Conservation (phyloP, 169 alveolate genomes). For the Eimeria sp. region DNA sequence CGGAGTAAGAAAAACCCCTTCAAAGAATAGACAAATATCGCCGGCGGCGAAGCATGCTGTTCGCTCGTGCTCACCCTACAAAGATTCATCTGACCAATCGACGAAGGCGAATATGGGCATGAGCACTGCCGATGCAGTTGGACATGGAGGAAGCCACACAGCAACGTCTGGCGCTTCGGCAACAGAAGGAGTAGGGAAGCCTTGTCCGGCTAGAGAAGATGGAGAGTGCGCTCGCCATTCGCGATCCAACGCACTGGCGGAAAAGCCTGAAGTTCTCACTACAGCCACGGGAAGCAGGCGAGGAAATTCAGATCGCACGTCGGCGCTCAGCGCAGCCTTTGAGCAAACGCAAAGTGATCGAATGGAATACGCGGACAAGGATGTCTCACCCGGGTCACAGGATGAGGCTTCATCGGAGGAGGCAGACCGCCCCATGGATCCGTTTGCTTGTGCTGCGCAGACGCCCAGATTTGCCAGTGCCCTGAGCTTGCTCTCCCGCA, state of each 20-base stretch:
- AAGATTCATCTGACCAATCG: background rate
- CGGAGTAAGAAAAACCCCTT: background rate
- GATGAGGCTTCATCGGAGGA: slow-evolving; percentile 64
- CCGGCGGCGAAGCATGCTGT: slow-evolving; percentile 13
- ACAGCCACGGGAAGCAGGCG: slow-evolving; percentile 23
- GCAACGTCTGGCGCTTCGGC: slow-evolving; percentile 8
- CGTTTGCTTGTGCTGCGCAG: slow-evolving; percentile 71
- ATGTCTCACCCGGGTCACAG: slow-evolving; percentile 32
- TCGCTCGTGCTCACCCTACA: slow-evolving; percentile 20
- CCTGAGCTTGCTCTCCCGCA: slow-evolving; percentile 42
- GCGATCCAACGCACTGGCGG: slow-evolving; percentile 3
- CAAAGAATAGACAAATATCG: background rate
- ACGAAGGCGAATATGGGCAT: slow-evolving; percentile 1
- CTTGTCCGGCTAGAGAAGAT: background rate
- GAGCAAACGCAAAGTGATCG: background rate
- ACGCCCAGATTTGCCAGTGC: slow-evolving; percentile 69
- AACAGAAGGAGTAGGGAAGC: background rate
- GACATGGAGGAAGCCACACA: background rate
- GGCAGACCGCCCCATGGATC: slow-evolving; percentile 53
- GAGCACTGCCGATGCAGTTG: background rate
- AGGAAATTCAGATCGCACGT: background rate
- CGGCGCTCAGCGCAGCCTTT: background rate
- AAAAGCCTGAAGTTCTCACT: background rate
- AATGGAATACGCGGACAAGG: slow-evolving; percentile 29
- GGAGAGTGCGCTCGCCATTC: slow-evolving; percentile 18